Conservation (phyloP, 441 rosid genomes). For the Viola pubescens region DNA sequence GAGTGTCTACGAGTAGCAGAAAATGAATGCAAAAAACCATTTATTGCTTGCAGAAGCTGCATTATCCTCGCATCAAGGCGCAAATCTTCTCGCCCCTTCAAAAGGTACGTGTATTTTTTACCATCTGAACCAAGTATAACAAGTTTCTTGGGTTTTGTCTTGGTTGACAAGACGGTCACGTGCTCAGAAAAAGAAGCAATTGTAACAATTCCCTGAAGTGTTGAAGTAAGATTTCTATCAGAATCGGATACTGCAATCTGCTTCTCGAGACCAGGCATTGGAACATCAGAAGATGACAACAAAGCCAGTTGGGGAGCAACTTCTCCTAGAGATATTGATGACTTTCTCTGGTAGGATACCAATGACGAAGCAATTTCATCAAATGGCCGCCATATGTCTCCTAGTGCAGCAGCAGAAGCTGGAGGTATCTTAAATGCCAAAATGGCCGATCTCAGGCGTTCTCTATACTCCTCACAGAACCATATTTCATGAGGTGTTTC, state of each 20-base stretch:
- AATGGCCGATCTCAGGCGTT: constrained; percentile 69
- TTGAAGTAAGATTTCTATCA: constrained; percentile 36
- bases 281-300: constrained; percentile 89
- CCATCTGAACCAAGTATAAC: constrained; percentile 93
- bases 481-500: constrained; percentile 95
- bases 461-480: constrained; percentile 75
- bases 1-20: constrained; percentile 44
- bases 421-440: constrained; percentile 83
- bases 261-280: constrained; percentile 99
- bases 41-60: constrained; percentile 94
- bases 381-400: constrained; percentile 93
- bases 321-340: constrained; percentile 74
- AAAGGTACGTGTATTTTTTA: constrained; percentile 69
- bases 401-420: constrained; percentile 60
- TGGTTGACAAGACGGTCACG: constrained; percentile 75
- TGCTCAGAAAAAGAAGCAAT: constrained; percentile 78
- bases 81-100: constrained; percentile 98
- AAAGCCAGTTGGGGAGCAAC: constrained; percentile 90
- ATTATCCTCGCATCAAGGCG: constrained; percentile 99
- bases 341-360: constrained; percentile 85
- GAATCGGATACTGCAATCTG: constrained; percentile 50
- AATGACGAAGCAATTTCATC: constrained; percentile 82
- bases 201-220: constrained; percentile 69
- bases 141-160: constrained; percentile 96
- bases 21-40: constrained; percentile 67